Conservation (phyloP, 2,329 filamentous ascomycete genomes). For the Aschersonia sp. region DNA sequence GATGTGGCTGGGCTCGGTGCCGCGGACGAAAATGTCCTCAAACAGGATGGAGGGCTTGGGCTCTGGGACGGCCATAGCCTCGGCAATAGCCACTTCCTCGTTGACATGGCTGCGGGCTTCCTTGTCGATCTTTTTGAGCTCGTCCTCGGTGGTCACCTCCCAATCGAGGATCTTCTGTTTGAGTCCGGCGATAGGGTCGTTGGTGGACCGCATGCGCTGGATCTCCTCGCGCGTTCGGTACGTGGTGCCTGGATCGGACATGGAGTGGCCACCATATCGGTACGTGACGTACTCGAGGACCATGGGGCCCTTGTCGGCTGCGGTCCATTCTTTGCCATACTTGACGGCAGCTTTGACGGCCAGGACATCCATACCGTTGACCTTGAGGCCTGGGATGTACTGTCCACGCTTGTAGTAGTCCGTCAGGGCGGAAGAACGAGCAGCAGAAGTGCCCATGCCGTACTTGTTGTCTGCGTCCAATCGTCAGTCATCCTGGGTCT, state of each 20-base stretch:
- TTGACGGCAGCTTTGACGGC: conserved; percentile 93
- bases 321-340: conserved; percentile 82
- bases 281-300: conserved; percentile 99
- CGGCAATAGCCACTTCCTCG: conserved; percentile 77
- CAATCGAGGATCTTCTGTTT: conserved; percentile 98
- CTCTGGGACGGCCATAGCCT: conserved; percentile 75
- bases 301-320: conserved; percentile 74
- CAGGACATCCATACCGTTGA: conserved; percentile 98
- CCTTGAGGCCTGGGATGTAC: conserved; percentile 98
- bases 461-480: conserved; percentile 84
- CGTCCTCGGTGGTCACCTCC: conserved; percentile 80
- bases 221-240: conserved; percentile 99
- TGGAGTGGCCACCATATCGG: conserved; percentile 98
- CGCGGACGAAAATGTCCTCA: conserved; percentile 91
- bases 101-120: conserved; percentile 75
- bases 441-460: conserved; percentile 95
- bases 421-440: conserved; percentile 86
- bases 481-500: background rate
- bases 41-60: conserved; percentile 70
- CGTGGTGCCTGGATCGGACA: conserved; percentile 98
- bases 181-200: conserved; percentile 94
- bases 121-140: conserved; percentile 95
- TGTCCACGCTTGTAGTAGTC: conserved; percentile 99
- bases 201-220: conserved; percentile 97
- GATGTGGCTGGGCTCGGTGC: conserved; percentile 77